Base-by-base conservation (phyloP, 148 eudicot species). In the Agrostemma githago region DNA sequence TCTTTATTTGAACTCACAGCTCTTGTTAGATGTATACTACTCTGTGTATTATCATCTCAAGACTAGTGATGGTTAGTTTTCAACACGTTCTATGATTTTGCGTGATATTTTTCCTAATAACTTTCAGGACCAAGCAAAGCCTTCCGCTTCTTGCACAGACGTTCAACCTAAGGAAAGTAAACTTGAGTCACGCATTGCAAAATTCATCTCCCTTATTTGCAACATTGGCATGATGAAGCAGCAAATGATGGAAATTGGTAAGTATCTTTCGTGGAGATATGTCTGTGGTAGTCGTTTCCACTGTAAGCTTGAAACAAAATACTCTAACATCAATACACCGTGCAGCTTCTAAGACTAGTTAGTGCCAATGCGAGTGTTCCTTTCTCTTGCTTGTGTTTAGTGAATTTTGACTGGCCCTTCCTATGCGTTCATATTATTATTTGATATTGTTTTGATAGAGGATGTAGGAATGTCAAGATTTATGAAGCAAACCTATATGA, bases 231-330 rank as follows among this genome's bases (percentile, higher is more conserved):
- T 95, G 99, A 95, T 95, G 98, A 88, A 78, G 78, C 98, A 94
- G 76, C 98, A 92, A 74, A 95, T 95, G 98, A 92, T 95, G 90
- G 99, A 95, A 83, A 92, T 95, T 82, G 99, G 99, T 83, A 39
- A 62, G 80, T 80, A 15, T 76, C 16, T 74, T 54, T 21, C 5
- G 56, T 19, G 60, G 38, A 76, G 5, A 42, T 20, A n/a, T 34
- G 15, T 51, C 2, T 6, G 62, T 51, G 41, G 16, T 79, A 61
- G 16, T 54, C n/a, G 21, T 44, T 26, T 71, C 17, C 37, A 14
- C 4, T 16, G 46, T 48, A 6, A 20, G 39, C 15, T 8, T 65
- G 8, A 16, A 59, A 72, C 16, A 17, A 39, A 38, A 51, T 26
- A 15, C 46, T 60, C 14, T 48, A 26, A 26, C 34, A 26, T 5